phyloP scores from a whole-genome alignment of 352 stramenopile genomes.

The Globisporangium lucens region DNA sequence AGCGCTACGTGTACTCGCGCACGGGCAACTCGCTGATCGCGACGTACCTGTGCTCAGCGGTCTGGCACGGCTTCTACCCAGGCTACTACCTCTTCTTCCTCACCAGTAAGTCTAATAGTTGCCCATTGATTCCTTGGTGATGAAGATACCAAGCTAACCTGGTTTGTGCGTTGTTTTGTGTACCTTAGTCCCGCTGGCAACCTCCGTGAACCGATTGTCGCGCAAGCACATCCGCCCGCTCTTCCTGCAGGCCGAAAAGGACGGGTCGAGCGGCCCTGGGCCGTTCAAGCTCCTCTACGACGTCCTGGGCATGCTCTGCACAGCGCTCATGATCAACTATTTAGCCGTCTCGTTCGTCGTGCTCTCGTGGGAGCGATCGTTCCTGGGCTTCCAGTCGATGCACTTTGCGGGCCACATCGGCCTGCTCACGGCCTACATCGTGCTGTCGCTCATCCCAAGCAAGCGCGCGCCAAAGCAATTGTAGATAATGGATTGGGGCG shows the following conservation, averaged over 20 bases:
- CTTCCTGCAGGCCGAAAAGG: constrained; percentile 33
- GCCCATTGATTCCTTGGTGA: neutral
- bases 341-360: constrained; percentile 69
- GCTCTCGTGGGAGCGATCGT: constrained; percentile 54
- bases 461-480: constrained; percentile 54
- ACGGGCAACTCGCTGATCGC: constrained; percentile 90
- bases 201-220: constrained; percentile 62
- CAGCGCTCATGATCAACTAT: constrained; percentile 67
- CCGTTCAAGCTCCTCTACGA: constrained; percentile 61
- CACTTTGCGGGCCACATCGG: constrained; percentile 54
- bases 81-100: constrained; percentile 98
- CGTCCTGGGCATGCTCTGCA: constrained; percentile 46
- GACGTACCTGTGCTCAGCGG: constrained; percentile 93
- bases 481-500: neutral
- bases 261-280: constrained; percentile 3
- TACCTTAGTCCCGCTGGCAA: constrained; percentile 52
- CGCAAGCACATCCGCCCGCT: constrained; percentile 50
- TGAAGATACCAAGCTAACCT: neutral
- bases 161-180: neutral
- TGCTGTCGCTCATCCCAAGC: constrained; percentile 64
- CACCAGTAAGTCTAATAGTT: constrained; percentile 25
- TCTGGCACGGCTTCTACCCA: constrained; percentile 99
- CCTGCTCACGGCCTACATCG: constrained; percentile 51
- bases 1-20: constrained; percentile 97
- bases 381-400: constrained; percentile 51